These are phyloP conservation scores for Pseudogymnoascus sp. DNA, from an alignment of 2,329 filamentous ascomycete species.

Conservation along the genomic window DNA sequence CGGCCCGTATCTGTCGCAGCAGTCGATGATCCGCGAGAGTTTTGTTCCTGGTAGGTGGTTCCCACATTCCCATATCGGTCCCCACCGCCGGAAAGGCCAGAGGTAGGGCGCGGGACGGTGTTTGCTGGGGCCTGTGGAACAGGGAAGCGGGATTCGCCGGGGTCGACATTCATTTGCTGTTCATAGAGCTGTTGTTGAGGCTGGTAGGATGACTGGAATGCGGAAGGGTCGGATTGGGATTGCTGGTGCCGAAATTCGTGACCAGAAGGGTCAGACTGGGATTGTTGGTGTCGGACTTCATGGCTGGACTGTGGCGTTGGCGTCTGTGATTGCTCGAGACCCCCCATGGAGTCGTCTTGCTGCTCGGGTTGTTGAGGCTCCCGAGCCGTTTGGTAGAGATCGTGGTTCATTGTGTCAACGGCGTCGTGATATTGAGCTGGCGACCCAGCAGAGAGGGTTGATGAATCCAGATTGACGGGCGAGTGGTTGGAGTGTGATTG, in stretches of 20 bases:
- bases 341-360: conserved; percentile 25
- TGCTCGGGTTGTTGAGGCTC: conserved; percentile 23
- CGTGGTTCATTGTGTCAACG: conserved; percentile 41
- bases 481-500: conserved; percentile 11
- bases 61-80: conserved; percentile 25
- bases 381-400: conserved; percentile 33
- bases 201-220: conserved; percentile 25
- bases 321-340: conserved; percentile 27
- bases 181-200: conserved; percentile 21
- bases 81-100: conserved; percentile 26
- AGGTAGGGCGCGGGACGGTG: conserved; percentile 28
- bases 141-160: conserved; percentile 25
- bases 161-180: conserved; percentile 18
- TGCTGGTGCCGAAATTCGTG: conserved; percentile 1
- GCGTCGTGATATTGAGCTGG: conserved; percentile 45
- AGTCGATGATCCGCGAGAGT: conserved; percentile 22
- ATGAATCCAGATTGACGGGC: conserved; percentile 43
- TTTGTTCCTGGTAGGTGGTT: conserved; percentile 27
- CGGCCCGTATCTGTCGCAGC: conserved; percentile 21
- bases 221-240: conserved; percentile 16
- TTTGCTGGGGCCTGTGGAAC: conserved; percentile 25
- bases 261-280: conserved; percentile 21
- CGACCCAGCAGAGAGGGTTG: conserved; percentile 40
- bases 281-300: conserved; percentile 25
- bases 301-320: conserved; percentile 21